Base-by-base conservation (phyloP, 2,329 filamentous ascomycete species). In the Lachnellula suecica region DNA sequence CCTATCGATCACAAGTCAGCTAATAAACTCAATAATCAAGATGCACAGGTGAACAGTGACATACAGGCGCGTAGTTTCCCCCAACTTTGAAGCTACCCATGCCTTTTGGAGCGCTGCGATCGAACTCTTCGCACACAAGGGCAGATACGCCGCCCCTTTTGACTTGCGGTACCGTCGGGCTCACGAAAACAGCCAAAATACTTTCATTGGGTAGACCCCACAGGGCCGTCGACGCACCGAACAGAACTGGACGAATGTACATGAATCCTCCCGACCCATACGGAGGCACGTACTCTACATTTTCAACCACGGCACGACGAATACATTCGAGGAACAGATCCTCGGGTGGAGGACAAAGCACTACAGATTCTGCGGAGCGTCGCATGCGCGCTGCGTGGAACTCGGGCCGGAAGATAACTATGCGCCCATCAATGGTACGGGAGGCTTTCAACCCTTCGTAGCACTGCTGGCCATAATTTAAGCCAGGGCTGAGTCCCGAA, bases 391-490 rank as follows among this genome's bases (percentile, higher is more conserved):
- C 72, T 34, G 92, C 94, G 70, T 97, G 97, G 68, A 87, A 84
- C 66, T 86, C 80, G 0, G 93, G 89, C 4, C 93, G 88, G 83
- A 97, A 97, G 70, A 97, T 83, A 68, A 85, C 83, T 74, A 97
- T 92, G 54, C 74, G 72, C 54, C 77, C 69, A 70, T 88, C 83
- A 17, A 91, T 88, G 2, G 79, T 77, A 58, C 93, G 91, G 81
- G 97, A 97, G 50, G 93, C 92, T 73, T 97, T 97, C 70, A 97
- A 84, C n/a, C 94, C 94, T 71, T 99, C 94, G 77, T 96, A 99
- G 65, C 91, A 93, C 75, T 97, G 94, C 69, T 96, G 91, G 53
- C 93, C 91, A 71, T 99, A 99, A 79, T 99, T 99, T 60, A 97
- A 83, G 40, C 85, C 93, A 0, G 94, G 92, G 0, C 92, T 87